Evolutionary conservation across 192 early-diverging fungal species (phyloP).

Genomic region (Entrophospora sp.): DNA sequence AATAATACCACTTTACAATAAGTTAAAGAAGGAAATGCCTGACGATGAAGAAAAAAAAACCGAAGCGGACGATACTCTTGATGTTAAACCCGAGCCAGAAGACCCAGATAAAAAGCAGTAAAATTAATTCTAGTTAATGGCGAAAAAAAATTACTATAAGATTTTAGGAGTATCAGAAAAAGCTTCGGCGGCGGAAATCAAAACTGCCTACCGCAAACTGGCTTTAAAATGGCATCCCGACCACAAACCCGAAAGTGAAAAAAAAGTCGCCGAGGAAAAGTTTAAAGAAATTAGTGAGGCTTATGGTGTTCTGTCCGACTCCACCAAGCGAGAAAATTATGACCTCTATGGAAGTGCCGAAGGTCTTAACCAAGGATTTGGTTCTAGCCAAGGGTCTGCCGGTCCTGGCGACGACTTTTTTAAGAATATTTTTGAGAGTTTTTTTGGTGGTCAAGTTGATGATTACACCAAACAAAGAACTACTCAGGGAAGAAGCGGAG

Average conservation of each 20-base stretch:
- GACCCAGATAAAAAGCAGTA: not conserved
- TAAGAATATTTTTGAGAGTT: slow-evolving; percentile 93
- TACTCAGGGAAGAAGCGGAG: not conserved
- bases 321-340: slow-evolving; percentile 80
- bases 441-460: slow-evolving; percentile 51
- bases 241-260: not conserved
- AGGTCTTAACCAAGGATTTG: slow-evolving; percentile 60
- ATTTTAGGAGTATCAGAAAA: slow-evolving; percentile 51
- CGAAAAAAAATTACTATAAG: slow-evolving; percentile 53
- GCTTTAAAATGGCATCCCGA: slow-evolving; percentile 69
- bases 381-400: not conserved
- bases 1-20: not conserved
- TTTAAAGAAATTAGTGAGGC: slow-evolving; percentile 92
- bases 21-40: not conserved
- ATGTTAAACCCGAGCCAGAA: not conserved
- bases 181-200: slow-evolving; percentile 61
- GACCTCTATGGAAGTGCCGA: slow-evolving; percentile 93
- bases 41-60: not conserved
- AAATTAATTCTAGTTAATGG: slow-evolving; percentile 48
- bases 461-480: not conserved
- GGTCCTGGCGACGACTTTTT: slow-evolving; percentile 53
- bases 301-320: slow-evolving; percentile 71
- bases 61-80: not conserved
- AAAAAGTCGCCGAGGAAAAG: slow-evolving; percentile 50
- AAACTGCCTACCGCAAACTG: slow-evolving; percentile 63